These are phyloP conservation scores for Platanthera zijinensis DNA, from an alignment of 106 monocot genomes.

Conservation along the genomic window DNA sequence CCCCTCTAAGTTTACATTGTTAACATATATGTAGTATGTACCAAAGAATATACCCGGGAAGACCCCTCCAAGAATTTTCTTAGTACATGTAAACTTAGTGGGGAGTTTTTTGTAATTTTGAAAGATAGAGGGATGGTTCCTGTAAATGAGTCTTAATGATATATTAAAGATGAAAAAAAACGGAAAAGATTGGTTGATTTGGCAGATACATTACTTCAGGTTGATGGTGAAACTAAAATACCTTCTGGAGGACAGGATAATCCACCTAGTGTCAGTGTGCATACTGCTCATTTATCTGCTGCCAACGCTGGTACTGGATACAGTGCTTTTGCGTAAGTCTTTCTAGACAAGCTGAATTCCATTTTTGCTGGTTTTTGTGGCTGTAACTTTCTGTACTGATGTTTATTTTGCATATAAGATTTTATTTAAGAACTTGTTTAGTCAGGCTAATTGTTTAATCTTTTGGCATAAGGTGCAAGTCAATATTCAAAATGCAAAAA, in stretches of 20 bases:
- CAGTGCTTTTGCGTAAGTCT: slow-evolving; percentile 88
- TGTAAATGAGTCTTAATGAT: no score
- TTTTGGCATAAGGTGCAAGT: no score
- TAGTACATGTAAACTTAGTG: slow-evolving; percentile 1
- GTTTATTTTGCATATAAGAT: background rate
- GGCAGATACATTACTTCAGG: slow-evolving; percentile 20
- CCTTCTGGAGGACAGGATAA: slow-evolving; percentile 44
- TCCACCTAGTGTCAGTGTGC: slow-evolving; percentile 26
- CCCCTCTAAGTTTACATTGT: no score
- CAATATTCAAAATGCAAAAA: no score
- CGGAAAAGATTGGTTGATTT: background rate
- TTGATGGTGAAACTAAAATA: slow-evolving; percentile 67
- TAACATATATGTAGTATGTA: no score
- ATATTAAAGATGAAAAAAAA: background rate
- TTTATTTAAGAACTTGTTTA: background rate
- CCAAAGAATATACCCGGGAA: no score
- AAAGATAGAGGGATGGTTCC: background rate
- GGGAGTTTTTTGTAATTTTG: no score
- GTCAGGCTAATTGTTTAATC: background rate
- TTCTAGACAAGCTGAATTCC: background rate
- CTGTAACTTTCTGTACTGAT: background rate
- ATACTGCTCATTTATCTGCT: slow-evolving; percentile 57
- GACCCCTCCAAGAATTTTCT: no score
- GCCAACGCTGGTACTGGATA: slow-evolving; percentile 84
- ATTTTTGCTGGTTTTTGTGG: background rate